Conservation (phyloP, 2,329 filamentous ascomycete genomes). For the Xylaria sp. region DNA sequence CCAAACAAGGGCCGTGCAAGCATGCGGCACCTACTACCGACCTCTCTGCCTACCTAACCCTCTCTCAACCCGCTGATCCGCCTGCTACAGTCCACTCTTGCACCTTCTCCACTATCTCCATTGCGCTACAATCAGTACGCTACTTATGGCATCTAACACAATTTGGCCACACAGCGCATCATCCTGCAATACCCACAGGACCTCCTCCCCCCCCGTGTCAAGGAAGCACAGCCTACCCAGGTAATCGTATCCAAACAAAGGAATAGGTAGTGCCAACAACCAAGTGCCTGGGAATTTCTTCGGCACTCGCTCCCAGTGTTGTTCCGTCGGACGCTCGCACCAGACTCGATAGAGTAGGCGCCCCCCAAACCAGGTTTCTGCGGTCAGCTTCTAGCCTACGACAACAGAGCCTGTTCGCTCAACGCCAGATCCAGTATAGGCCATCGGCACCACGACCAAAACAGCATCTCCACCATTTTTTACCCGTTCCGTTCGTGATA, state of each 20-base stretch:
- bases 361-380: slow-evolving; percentile 62
- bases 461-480: slow-evolving; percentile 65
- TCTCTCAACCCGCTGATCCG: slow-evolving; percentile 1
- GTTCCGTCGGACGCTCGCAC: slow-evolving; percentile 48
- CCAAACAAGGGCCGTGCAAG: not conserved
- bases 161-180: slow-evolving; percentile 22
- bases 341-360: slow-evolving; percentile 55
- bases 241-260: slow-evolving; percentile 31
- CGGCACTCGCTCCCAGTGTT: slow-evolving; percentile 46
- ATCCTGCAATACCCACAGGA: slow-evolving; percentile 16
- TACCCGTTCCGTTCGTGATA: slow-evolving; percentile 59
- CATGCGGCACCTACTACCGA: not conserved
- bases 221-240: slow-evolving; percentile 23
- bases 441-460: slow-evolving; percentile 70
- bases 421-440: slow-evolving; percentile 70
- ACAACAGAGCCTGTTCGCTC: slow-evolving; percentile 56
- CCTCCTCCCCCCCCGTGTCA: slow-evolving; percentile 16
- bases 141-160: slow-evolving; percentile 24
- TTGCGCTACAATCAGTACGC: slow-evolving; percentile 21
- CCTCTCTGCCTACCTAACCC: not conserved
- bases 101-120: not conserved
- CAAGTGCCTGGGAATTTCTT: slow-evolving; percentile 43
- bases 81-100: not conserved
- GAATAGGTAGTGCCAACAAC: slow-evolving; percentile 25
- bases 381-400: slow-evolving; percentile 53